These are phyloP conservation scores for Trichoderma gamsii DNA, from an alignment of 495 filamentous ascomycete genomes.

Conservation along the genomic window DNA sequence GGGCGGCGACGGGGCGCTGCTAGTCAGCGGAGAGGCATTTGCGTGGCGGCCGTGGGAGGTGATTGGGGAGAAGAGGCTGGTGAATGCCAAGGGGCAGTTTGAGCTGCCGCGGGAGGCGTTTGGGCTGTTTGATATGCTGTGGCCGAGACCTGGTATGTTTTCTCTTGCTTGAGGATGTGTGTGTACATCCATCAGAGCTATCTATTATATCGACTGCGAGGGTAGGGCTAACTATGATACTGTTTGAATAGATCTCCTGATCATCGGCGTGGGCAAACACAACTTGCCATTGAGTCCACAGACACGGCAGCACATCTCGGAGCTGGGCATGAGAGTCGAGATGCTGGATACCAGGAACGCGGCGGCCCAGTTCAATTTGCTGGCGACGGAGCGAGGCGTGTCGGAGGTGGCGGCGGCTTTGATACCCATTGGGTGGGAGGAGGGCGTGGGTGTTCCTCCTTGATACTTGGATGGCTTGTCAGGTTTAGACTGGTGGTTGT, in stretches of 20 bases:
- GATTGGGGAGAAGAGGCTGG: constrained; percentile 40
- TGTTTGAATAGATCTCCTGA: constrained; percentile 63
- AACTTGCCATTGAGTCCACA: constrained; percentile 71
- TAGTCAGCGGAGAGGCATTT: constrained; percentile 83
- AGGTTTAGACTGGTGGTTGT: background rate
- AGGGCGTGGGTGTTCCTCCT: constrained; percentile 35
- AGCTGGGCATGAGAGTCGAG: constrained; percentile 78
- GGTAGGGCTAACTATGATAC: constrained; percentile 16
- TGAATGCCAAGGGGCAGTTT: constrained; percentile 75
- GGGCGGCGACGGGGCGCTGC: constrained; percentile 60
- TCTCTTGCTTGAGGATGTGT: constrained; percentile 12
- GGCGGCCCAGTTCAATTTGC: constrained; percentile 80
- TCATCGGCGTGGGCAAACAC: constrained; percentile 73
- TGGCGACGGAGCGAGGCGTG: constrained; percentile 78
- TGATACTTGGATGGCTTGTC: background rate
- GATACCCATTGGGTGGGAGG: constrained; percentile 79
- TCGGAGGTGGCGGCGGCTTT: constrained; percentile 79
- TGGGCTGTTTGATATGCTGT: constrained; percentile 70
- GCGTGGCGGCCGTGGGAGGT: constrained; percentile 73
- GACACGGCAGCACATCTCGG: constrained; percentile 63
- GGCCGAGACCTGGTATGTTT: constrained; percentile 82
- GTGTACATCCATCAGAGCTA: background rate
- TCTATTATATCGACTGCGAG: too few species aligned
- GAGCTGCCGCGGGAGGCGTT: constrained; percentile 65
- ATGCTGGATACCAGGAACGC: constrained; percentile 91